Percentiles rank a stretch among this genome's conserved stretches.
These are phyloP conservation scores for Alternaria hordeiaustralica DNA, from an alignment of 2,329 filamentous ascomycete species.

Conservation along the genomic window DNA sequence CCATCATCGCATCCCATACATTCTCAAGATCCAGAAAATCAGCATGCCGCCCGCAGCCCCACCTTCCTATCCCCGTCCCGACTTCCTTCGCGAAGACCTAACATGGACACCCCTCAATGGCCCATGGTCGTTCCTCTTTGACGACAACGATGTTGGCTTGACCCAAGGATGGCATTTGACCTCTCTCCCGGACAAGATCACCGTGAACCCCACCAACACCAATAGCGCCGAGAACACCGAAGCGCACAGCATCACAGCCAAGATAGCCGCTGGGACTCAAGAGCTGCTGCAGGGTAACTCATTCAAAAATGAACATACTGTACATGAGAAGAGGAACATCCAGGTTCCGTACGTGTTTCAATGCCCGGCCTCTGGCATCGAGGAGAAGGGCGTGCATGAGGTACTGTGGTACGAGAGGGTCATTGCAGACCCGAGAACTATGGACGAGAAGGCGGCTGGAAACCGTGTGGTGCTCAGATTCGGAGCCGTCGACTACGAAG, in stretches of 20 bases:
- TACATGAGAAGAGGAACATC: conserved; percentile 60
- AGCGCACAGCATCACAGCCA: conserved; percentile 52
- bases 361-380: conserved; percentile 67
- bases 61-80: conserved; percentile 65
- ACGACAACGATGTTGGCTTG: conserved; percentile 67
- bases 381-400: conserved; percentile 68
- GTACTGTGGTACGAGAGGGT: conserved; percentile 69
- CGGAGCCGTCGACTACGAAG: conserved; percentile 68
- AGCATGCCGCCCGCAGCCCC: conserved; percentile 7
- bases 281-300: conserved; percentile 57
- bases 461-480: conserved; percentile 60
- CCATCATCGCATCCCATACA: neutral
- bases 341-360: conserved; percentile 72
- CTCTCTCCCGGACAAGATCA: conserved; percentile 56
- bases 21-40: neutral
- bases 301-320: conserved; percentile 38
- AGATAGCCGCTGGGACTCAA: conserved; percentile 59
- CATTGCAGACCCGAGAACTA: conserved; percentile 58
- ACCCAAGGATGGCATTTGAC: conserved; percentile 60
- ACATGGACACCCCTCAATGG: conserved; percentile 69
- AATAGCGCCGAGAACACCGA: conserved; percentile 27
- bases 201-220: conserved; percentile 26
- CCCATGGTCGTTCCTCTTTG: conserved; percentile 69
- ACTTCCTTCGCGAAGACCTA: conserved; percentile 64
- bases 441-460: conserved; percentile 50